phyloP scores from a whole-genome alignment of 495 filamentous ascomycete species.

The Pseudoneurospora amorphoporcata region DNA sequence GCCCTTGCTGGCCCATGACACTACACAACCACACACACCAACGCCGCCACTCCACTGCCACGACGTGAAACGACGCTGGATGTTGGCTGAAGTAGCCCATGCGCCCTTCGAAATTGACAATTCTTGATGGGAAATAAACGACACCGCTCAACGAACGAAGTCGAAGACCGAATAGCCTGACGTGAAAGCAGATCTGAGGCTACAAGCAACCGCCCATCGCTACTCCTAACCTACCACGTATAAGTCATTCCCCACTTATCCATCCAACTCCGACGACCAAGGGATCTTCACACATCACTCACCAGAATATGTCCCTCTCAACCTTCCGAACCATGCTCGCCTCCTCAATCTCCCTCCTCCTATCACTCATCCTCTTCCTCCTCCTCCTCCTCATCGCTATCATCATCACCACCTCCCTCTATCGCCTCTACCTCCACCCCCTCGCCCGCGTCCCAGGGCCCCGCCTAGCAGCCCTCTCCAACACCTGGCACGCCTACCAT shows the following conservation, averaged over 20 bases:
- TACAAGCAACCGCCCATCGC: neutral
- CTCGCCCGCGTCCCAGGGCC: conserved; percentile 26
- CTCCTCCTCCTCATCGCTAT: neutral
- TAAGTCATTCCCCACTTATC: neutral
- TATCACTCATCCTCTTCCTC: neutral
- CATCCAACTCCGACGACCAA: neutral
- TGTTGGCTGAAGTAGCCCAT: neutral
- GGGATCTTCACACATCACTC: neutral
- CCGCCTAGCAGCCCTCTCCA: conserved; percentile 26
- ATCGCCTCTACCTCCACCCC: conserved; percentile 25
- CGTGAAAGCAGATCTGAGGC: neutral
- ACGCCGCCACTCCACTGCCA: neutral
- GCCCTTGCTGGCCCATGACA: neutral
- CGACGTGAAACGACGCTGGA: neutral
- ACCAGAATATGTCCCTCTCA: neutral
- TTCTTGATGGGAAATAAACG: neutral
- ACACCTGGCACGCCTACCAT: conserved; percentile 26
- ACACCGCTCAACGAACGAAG: neutral
- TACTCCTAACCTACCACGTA: neutral
- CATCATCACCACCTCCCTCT: neutral
- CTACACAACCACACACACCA: neutral
- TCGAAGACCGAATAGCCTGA: too few relatives aligned
- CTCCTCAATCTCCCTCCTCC: neutral
- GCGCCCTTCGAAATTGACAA: neutral
- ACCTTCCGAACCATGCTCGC: neutral